phyloP scores from a whole-genome alignment of 352 stramenopile species.

The Paralagenidium karlingii region DNA sequence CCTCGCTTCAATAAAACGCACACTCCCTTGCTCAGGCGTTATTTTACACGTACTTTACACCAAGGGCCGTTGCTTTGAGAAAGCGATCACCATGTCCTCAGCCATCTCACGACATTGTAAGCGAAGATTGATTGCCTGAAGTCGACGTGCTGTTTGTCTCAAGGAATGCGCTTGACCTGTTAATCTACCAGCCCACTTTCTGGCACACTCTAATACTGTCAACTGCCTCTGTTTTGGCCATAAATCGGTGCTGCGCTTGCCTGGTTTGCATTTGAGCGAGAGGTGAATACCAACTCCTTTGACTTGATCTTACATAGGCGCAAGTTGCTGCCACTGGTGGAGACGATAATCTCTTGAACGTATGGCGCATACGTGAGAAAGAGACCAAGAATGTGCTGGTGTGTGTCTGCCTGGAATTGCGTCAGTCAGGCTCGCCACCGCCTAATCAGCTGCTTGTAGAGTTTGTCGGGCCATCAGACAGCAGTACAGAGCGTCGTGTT shows the following conservation, averaged over 20 bases:
- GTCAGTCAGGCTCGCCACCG: neutral
- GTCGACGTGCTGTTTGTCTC: neutral
- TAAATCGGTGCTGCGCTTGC: slow-evolving; percentile 44
- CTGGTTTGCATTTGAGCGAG: neutral
- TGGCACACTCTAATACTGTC: slow-evolving; percentile 68
- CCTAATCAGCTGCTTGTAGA: slow-evolving; percentile 18
- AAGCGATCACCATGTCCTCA: too few relatives aligned
- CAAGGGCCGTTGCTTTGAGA: too few relatives aligned
- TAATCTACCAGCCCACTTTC: slow-evolving; percentile 41
- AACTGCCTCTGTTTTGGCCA: slow-evolving; percentile 72
- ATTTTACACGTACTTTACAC: too few relatives aligned
- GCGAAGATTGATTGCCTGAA: too few relatives aligned
- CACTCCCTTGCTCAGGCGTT: too few relatives aligned
- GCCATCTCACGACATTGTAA: too few relatives aligned
- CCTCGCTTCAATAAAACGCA: too few relatives aligned
- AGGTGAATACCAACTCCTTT: neutral
- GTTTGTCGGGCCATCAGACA: slow-evolving; percentile 57
- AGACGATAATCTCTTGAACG: slow-evolving; percentile 69
- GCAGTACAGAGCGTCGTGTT: slow-evolving; percentile 73
- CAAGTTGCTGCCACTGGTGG: slow-evolving; percentile 69
- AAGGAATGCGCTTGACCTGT: neutral
- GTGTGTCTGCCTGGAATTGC: neutral
- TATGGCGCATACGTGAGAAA: slow-evolving; percentile 78
- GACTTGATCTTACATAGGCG: slow-evolving; percentile 15
- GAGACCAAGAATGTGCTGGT: slow-evolving; percentile 86